Conservation (phyloP, 2,329 filamentous ascomycete genomes). For the Exophiala sp. region DNA sequence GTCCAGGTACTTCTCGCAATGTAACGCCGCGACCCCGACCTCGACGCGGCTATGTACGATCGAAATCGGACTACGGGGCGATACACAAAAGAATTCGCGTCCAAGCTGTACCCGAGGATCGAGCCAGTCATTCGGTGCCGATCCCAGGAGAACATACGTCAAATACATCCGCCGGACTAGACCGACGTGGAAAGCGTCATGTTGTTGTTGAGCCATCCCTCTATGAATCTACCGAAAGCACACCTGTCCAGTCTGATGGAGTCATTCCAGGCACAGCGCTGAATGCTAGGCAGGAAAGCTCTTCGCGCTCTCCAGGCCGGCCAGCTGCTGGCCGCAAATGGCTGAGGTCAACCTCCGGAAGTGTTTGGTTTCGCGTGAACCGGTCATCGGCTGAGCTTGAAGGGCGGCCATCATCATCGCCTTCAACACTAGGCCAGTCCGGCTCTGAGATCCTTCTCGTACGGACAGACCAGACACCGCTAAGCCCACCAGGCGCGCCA, state of each 20-base stretch:
- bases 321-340: constrained; percentile 8
- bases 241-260: neutral
- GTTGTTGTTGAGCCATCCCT: neutral
- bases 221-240: neutral
- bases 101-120: constrained; percentile 5
- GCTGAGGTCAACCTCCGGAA: constrained; percentile 15
- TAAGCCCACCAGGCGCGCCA: constrained; percentile 13
- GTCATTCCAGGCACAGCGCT: neutral
- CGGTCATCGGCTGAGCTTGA: constrained; percentile 7
- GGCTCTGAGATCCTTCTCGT: constrained; percentile 7
- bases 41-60: neutral
- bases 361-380: constrained; percentile 11
- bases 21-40: neutral
- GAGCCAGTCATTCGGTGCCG: neutral
- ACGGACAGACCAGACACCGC: constrained; percentile 17
- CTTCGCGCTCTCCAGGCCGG: constrained; percentile 3
- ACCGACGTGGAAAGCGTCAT: neutral
- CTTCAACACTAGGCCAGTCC: neutral
- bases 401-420: constrained; percentile 1
- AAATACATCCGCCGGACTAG: neutral
- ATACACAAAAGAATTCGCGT: constrained; percentile 12
- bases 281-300: constrained; percentile 3
- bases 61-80: constrained; percentile 14
- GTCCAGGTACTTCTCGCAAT: neutral
- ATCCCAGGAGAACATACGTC: neutral